Percentiles rank a stretch among this genome's conserved stretches.
Evolutionary conservation across 2,329 filamentous ascomycete species (phyloP).

Genomic region (Biscogniauxia marginata): DNA sequence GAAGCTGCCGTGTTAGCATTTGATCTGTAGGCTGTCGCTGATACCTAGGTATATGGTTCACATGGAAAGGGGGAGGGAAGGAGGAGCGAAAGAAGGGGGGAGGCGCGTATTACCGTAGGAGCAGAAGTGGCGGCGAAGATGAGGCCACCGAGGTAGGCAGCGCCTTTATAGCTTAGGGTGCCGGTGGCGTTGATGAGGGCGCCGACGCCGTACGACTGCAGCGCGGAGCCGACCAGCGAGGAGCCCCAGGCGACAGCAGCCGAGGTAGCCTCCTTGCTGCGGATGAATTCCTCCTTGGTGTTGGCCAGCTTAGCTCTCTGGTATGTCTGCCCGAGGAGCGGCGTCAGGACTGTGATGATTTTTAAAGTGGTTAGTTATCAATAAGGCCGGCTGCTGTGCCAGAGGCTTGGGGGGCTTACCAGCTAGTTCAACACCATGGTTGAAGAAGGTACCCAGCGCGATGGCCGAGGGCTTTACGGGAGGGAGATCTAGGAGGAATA

Average conservation of each 20-base stretch:
- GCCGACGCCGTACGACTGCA: constrained; percentile 87
- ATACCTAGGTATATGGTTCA: not conserved
- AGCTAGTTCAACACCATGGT: constrained; percentile 85
- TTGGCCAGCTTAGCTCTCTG: constrained; percentile 87
- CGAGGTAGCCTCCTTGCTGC: constrained; percentile 86
- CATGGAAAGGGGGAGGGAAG: not conserved
- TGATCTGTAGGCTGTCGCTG: no score
- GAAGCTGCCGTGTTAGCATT: no score
- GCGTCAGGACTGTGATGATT: constrained; percentile 65
- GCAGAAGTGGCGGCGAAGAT: constrained; percentile 91
- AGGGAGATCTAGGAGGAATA: constrained; percentile 48
- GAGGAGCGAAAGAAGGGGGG: not conserved
- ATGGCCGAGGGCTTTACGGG: constrained; percentile 97
- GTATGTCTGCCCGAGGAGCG: constrained; percentile 93
- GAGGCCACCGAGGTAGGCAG: constrained; percentile 85
- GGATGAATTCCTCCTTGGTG: constrained; percentile 94
- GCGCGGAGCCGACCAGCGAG: constrained; percentile 80
- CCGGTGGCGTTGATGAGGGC: constrained; percentile 93
- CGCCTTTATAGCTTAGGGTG: constrained; percentile 94
- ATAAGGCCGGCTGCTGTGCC: no score
- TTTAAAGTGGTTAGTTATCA: constrained; percentile 1
- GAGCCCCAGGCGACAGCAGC: constrained; percentile 89
- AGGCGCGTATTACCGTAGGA: constrained; percentile 66
- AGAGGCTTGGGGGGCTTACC: constrained; percentile 27
- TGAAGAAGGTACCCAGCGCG: constrained; percentile 93